Evolutionary conservation across 2,329 filamentous ascomycete species (phyloP).

Genomic region (Cladosporium cucumerinum): DNA sequence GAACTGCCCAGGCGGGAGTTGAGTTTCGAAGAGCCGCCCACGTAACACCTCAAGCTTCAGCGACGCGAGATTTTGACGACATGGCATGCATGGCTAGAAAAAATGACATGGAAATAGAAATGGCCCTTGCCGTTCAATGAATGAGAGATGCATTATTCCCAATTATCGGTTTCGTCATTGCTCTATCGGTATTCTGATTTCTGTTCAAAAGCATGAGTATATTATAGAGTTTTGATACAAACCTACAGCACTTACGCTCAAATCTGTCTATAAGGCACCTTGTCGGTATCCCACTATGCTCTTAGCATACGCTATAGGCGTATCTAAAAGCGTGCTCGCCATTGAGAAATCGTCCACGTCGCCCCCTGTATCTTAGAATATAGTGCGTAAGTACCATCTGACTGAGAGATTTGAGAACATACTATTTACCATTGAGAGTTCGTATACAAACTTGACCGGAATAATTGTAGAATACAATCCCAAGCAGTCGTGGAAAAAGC

Average conservation of each 20-base stretch:
- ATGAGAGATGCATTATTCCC: background rate
- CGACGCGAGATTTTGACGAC: background rate
- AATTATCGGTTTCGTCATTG: background rate
- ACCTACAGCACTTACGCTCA: background rate
- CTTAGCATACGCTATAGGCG: too few species aligned
- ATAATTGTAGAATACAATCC: background rate
- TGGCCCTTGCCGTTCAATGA: background rate
- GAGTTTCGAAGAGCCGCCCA: background rate
- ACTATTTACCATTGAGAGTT: background rate
- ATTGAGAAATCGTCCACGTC: too few species aligned
- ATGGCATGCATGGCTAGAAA: background rate
- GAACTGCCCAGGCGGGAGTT: background rate
- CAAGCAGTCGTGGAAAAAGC: background rate
- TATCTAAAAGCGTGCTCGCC: too few species aligned
- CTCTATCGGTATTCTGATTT: background rate
- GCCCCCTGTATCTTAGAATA: too few species aligned
- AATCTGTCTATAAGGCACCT: background rate
- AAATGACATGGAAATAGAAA: background rate
- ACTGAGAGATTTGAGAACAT: too few species aligned
- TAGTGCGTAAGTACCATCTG: too few species aligned
- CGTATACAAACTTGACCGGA: too few species aligned
- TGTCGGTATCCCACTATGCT: too few species aligned
- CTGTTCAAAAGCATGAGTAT: background rate
- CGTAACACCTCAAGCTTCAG: background rate
- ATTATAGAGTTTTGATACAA: background rate